Conservation (phyloP, 2,329 filamentous ascomycete genomes). For the Botrytis pseudocinerea region DNA sequence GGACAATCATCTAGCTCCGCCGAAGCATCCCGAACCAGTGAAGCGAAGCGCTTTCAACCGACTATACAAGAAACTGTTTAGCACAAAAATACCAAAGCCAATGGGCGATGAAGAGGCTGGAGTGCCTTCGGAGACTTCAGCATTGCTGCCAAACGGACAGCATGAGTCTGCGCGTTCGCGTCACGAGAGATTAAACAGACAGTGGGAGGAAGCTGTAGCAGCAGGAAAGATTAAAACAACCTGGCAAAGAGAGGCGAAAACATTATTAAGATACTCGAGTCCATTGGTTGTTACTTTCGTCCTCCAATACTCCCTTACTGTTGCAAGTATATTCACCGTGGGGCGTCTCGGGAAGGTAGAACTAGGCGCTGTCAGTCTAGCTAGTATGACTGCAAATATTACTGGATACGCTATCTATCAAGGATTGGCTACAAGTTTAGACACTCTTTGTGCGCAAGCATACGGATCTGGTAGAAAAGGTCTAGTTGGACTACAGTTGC, state of each 20-base stretch:
- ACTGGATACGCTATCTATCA: slow-evolving; percentile 76
- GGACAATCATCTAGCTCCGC: slow-evolving; percentile 65
- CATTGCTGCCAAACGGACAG: slow-evolving; percentile 44
- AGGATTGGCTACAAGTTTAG: slow-evolving; percentile 84
- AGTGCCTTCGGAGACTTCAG: slow-evolving; percentile 45
- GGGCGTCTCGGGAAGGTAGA: slow-evolving; percentile 72
- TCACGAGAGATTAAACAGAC: slow-evolving; percentile 63
- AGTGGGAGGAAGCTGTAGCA: slow-evolving; percentile 84
- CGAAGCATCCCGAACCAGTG: slow-evolving; percentile 51
- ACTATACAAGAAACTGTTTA: slow-evolving; percentile 50
- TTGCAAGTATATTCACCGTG: slow-evolving; percentile 76
- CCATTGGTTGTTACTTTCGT: slow-evolving; percentile 74
- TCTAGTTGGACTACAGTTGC: slow-evolving; percentile 80
- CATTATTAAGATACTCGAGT: slow-evolving; percentile 68
- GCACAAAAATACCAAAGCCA: slow-evolving; percentile 52
- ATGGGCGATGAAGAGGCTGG: slow-evolving; percentile 46
- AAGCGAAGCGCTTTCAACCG: slow-evolving; percentile 43
- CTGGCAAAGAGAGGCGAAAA: slow-evolving; percentile 87
- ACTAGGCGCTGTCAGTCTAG: slow-evolving; percentile 65
- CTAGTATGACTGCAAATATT: slow-evolving; percentile 79
- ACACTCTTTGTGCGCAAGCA: slow-evolving; percentile 91
- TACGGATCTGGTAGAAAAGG: slow-evolving; percentile 90
- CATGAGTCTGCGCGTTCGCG: slow-evolving; percentile 49
- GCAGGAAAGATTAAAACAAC: slow-evolving; percentile 82
- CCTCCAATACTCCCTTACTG: slow-evolving; percentile 82